Evolutionary conservation across 345 rosid genomes (phyloP), one percentile per base, ranked within the genome.

Genomic region (Eucalyptus victrix): DNA sequence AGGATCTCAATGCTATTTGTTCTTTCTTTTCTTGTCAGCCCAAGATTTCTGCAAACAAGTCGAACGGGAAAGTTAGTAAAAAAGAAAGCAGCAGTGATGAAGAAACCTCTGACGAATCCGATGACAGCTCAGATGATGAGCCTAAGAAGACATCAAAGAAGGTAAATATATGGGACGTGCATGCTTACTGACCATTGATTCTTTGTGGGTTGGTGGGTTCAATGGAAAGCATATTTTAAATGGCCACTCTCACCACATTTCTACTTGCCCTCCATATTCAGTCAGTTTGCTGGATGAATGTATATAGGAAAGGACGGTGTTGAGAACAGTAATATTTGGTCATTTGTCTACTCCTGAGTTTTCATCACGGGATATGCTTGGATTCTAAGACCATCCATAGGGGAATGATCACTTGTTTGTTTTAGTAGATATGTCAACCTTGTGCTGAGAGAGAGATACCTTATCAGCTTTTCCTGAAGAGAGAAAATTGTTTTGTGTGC

Each of bases 31-130:
- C 9, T 67, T 86, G 44, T 58, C 90, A 90, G 93, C 88, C 90
- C 4, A 91, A 94, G 88, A 89, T 54, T 83, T 26, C 90, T 81
- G 65, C 87, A 14, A 87, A 87, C 85, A 88, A 91, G 37, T 53
- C 88, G 2, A 92, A 87, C 2, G 91, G 92, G n/a, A 91, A 92
- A 87, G 23, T 88, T 54, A 90, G 86, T 87, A 87, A 91, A 87
- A 93, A 94, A 86, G 95, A 92, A 87, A 94, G 94, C 89, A 93
- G 95, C 62, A 92, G 93, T 62, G 95, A 91, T 49, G 97, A 94
- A 11, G 96, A 95, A 40, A 23, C 86, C 13, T 23, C 86, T 24
- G 88, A 89, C 0, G 89, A 89, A 83, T 90, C 92, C 2, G 89
- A 60, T 37, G 92, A 90, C 37, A 62, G 67, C 88, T 89, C 94